phyloP scores from a whole-genome alignment of 2,329 filamentous ascomycete species.

The Cladosporium sp. region DNA sequence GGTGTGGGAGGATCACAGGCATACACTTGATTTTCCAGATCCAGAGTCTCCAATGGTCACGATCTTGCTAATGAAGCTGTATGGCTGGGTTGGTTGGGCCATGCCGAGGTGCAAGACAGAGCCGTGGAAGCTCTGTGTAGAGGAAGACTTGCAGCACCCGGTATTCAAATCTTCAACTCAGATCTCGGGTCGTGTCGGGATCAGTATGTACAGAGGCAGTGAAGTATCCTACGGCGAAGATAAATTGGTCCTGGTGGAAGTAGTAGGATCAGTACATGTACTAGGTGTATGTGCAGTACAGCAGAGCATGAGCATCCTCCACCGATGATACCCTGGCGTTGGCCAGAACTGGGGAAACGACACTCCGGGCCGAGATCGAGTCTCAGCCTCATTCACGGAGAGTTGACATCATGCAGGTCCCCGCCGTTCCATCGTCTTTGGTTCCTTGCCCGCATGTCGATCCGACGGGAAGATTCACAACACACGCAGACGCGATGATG shows the following conservation, averaged over 20 bases:
- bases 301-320: no score
- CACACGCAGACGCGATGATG: not conserved
- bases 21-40: constrained; percentile 80
- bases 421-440: not conserved
- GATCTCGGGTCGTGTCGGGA: no score
- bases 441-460: not conserved
- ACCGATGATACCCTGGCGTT: no score
- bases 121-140: not conserved
- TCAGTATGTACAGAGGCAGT: no score
- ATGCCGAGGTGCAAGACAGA: not conserved
- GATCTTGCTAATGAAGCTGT: constrained; percentile 99
- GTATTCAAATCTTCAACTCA: no score
- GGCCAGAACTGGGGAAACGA: no score
- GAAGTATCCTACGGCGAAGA: no score
- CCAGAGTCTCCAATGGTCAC: constrained; percentile 96
- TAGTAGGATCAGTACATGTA: no score
- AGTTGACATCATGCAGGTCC: constrained; percentile 13
- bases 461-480: not conserved
- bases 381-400: not conserved
- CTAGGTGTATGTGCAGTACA: no score
- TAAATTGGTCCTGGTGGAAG: no score
- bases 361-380: not conserved
- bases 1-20: constrained; percentile 20
- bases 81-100: constrained; percentile 52
- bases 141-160: no score